Evolutionary conservation across 257 asterid genomes (phyloP).

Genomic region (Forsythia viridissima): DNA sequence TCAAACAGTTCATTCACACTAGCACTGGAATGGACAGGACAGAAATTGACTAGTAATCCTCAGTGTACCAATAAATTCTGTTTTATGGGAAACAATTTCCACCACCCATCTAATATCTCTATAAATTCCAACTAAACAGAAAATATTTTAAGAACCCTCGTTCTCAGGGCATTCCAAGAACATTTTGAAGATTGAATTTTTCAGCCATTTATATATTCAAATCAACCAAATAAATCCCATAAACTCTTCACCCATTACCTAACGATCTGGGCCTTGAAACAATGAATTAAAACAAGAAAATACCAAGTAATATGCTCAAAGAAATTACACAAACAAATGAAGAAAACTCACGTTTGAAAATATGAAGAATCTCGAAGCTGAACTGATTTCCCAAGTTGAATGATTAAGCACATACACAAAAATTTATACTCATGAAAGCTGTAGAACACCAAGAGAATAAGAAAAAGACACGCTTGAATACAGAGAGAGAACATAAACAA

Average conservation of each 20-base stretch:
- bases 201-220: conserved; percentile 6
- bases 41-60: not conserved
- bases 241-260: not conserved
- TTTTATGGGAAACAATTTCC: not conserved
- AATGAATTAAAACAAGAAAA: not conserved
- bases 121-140: not conserved
- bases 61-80: not conserved
- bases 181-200: not conserved
- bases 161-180: conserved; percentile 2
- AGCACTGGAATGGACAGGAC: too few relatives aligned
- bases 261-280: not conserved
- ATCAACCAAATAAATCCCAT: not conserved
- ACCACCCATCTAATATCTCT: not conserved
- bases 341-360: conserved; percentile 22
- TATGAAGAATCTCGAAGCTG: conserved; percentile 23
- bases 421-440: conserved; percentile 30
- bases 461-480: conserved; percentile 13
- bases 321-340: not conserved
- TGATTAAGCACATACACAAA: not conserved
- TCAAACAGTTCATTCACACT: not conserved
- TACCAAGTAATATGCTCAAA: not conserved
- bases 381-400: not conserved
- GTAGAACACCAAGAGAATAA: conserved; percentile 5
- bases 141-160: not conserved
- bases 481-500: conserved; percentile 30